A percentile compares a stretch with the other conserved stretches of the same genome.
Evolutionary conservation across 257 asterid species (phyloP).

Genomic region (Ligustrum vulgare): DNA sequence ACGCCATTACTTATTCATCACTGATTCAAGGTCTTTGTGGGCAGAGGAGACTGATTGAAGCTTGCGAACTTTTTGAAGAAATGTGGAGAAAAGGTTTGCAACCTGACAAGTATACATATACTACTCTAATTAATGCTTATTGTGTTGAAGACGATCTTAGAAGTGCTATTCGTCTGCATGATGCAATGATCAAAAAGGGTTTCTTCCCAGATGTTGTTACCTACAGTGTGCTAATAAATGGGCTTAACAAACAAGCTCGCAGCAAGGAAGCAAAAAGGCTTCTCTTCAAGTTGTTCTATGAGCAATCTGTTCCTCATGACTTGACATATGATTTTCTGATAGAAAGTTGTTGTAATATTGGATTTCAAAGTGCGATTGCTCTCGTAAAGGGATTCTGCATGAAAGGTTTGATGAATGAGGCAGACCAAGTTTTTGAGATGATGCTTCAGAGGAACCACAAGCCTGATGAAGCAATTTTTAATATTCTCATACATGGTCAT

Average conservation of each 20-base stretch:
- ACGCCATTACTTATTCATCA: conserved; percentile 73
- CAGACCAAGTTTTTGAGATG: conserved; percentile 57
- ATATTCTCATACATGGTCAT: conserved; percentile 73
- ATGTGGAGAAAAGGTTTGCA: conserved; percentile 58
- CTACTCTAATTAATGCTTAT: conserved; percentile 71
- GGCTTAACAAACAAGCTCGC: conserved; percentile 68
- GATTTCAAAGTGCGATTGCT: conserved; percentile 50
- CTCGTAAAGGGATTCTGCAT: conserved; percentile 89
- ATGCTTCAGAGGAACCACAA: conserved; percentile 52
- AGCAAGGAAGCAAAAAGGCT: conserved; percentile 73
- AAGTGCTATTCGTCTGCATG: conserved; percentile 62
- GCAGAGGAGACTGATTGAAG: conserved; percentile 59
- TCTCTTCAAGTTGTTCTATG: conserved; percentile 63
- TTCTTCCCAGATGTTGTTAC: conserved; percentile 80
- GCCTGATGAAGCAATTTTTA: conserved; percentile 66
- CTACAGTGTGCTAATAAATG: conserved; percentile 76
- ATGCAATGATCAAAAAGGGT: conserved; percentile 73
- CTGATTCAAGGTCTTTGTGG: conserved; percentile 81
- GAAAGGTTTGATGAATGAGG: conserved; percentile 82
- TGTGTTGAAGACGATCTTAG: conserved; percentile 63
- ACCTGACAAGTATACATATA: conserved; percentile 81
- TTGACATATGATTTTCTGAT: conserved; percentile 65
- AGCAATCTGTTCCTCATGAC: conserved; percentile 57
- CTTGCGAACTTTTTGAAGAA: conserved; percentile 65
- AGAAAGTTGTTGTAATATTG: conserved; percentile 59